These are phyloP conservation scores for Torrubiella hemipterigena DNA, from an alignment of 2,329 filamentous ascomycete genomes.

Conservation along the genomic window DNA sequence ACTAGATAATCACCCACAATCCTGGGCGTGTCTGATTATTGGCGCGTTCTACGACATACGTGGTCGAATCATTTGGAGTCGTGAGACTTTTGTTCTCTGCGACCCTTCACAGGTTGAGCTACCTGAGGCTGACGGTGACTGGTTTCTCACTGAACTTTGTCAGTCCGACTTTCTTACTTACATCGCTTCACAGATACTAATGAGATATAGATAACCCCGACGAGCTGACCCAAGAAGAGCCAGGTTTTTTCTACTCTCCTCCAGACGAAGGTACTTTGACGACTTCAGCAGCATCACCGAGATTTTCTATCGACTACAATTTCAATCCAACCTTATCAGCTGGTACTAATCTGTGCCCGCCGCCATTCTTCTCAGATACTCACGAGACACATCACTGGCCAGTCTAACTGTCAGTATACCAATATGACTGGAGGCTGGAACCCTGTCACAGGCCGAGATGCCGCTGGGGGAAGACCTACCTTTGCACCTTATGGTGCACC, in stretches of 20 bases:
- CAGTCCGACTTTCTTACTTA: too few relatives aligned
- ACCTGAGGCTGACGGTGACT: constrained; percentile 12
- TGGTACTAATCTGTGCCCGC: too few relatives aligned
- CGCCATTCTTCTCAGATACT: too few relatives aligned
- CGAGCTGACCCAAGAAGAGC: too few relatives aligned
- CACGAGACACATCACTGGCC: too few relatives aligned
- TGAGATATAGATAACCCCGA: too few relatives aligned
- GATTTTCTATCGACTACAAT: too few relatives aligned
- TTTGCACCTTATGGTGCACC: constrained; percentile 21
- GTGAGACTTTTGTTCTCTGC: constrained; percentile 27
- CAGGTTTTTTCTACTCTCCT: too few relatives aligned
- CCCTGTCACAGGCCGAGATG: constrained; percentile 24
- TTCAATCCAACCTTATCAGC: too few relatives aligned
- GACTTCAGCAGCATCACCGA: too few relatives aligned
- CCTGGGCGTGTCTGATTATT: constrained; percentile 34
- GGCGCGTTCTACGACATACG: constrained; percentile 33
- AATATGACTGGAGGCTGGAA: constrained; percentile 28
- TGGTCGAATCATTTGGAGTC: constrained; percentile 31
- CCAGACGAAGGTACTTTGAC: too few relatives aligned
- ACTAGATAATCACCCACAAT: constrained; percentile 17
- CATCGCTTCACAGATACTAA: too few relatives aligned
- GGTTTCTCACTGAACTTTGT: constrained; percentile 5
- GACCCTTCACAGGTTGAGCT: constrained; percentile 14
- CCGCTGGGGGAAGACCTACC: constrained; percentile 17
- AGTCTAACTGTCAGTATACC: background rate